Percentiles rank a stretch among this genome's conserved stretches.
Evolutionary conservation across 2,329 filamentous ascomycete species (phyloP).

Genomic region (Cordyceps farinosa): DNA sequence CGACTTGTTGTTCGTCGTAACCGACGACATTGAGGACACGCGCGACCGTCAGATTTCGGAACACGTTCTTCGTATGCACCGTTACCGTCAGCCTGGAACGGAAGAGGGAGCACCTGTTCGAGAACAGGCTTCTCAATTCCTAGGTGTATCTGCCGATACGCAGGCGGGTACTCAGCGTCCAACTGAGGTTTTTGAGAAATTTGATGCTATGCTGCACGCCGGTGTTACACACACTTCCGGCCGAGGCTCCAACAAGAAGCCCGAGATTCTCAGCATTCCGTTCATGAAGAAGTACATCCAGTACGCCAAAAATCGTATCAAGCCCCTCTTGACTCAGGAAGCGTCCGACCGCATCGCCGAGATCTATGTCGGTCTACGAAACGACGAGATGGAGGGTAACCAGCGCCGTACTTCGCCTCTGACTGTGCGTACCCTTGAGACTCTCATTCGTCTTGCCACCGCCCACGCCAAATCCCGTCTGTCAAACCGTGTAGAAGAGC

Average conservation of each 20-base stretch:
- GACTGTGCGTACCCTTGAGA: slow-evolving; percentile 95
- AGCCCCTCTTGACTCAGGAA: slow-evolving; percentile 84
- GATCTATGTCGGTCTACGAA: slow-evolving; percentile 87
- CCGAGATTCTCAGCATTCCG: slow-evolving; percentile 88
- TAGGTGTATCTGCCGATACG: slow-evolving; percentile 82
- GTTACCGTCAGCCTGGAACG: slow-evolving; percentile 85
- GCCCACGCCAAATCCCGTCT: slow-evolving; percentile 92
- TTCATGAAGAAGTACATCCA: slow-evolving; percentile 99
- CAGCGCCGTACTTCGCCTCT: slow-evolving; percentile 91
- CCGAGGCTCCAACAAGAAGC: slow-evolving; percentile 69
- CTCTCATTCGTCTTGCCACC: slow-evolving; percentile 93
- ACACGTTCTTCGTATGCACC: slow-evolving; percentile 95
- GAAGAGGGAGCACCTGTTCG: slow-evolving; percentile 94
- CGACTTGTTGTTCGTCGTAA: slow-evolving; percentile 95
- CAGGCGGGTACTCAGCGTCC: slow-evolving; percentile 68
- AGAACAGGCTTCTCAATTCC: slow-evolving; percentile 76
- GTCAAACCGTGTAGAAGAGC: slow-evolving; percentile 82
- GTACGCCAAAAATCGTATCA: slow-evolving; percentile 89
- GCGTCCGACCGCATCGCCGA: slow-evolving; percentile 88
- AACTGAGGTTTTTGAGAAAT: slow-evolving; percentile 94
- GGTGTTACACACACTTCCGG: slow-evolving; percentile 77
- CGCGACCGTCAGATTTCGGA: slow-evolving; percentile 89
- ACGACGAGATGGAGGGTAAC: slow-evolving; percentile 93
- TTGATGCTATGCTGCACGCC: slow-evolving; percentile 90
- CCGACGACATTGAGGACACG: slow-evolving; percentile 94